These are phyloP conservation scores for Alternaria sp. DNA, from an alignment of 2,329 filamentous ascomycete genomes.

Conservation along the genomic window DNA sequence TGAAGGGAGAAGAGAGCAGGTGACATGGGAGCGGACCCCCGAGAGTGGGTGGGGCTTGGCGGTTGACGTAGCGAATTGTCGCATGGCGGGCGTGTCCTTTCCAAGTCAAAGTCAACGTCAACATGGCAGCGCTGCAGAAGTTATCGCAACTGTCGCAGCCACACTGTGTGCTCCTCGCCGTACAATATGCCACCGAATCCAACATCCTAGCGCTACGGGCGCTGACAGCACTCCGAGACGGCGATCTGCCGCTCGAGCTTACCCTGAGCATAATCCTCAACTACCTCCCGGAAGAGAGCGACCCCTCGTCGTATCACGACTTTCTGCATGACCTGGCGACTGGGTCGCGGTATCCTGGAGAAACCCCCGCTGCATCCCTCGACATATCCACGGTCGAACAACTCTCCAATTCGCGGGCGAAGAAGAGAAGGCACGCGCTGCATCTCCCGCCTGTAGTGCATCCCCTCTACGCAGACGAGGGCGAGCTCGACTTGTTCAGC, in stretches of 20 bases:
- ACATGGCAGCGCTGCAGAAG: slow-evolving; percentile 40
- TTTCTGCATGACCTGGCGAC: slow-evolving; percentile 67
- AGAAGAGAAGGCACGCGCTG: slow-evolving; percentile 70
- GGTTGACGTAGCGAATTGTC: slow-evolving; percentile 27
- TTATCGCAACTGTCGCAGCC: slow-evolving; percentile 64
- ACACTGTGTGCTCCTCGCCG: slow-evolving; percentile 76
- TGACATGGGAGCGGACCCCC: slow-evolving; percentile 19
- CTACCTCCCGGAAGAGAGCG: slow-evolving; percentile 76
- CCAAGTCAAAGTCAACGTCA: background rate
- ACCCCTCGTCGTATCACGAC: slow-evolving; percentile 68
- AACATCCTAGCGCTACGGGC: slow-evolving; percentile 69
- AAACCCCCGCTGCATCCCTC: slow-evolving; percentile 49
- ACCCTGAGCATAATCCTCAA: slow-evolving; percentile 77
- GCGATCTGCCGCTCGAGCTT: slow-evolving; percentile 69
- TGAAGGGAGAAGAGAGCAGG: background rate
- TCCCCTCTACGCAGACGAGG: slow-evolving; percentile 58
- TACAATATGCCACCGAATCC: slow-evolving; percentile 71
- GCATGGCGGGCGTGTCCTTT: slow-evolving; percentile 23
- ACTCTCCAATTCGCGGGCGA: slow-evolving; percentile 69
- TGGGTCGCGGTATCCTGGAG: slow-evolving; percentile 56
- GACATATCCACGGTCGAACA: slow-evolving; percentile 65
- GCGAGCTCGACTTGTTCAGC: slow-evolving; percentile 64
- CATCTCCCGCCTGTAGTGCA: slow-evolving; percentile 66
- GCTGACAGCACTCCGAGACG: slow-evolving; percentile 65
- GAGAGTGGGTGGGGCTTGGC: slow-evolving; percentile 23